A percentile compares a stretch with the other conserved stretches of the same genome.
Conservation (phyloP, 257 asterid species). For the Salvia miltiorrhiza region DNA sequence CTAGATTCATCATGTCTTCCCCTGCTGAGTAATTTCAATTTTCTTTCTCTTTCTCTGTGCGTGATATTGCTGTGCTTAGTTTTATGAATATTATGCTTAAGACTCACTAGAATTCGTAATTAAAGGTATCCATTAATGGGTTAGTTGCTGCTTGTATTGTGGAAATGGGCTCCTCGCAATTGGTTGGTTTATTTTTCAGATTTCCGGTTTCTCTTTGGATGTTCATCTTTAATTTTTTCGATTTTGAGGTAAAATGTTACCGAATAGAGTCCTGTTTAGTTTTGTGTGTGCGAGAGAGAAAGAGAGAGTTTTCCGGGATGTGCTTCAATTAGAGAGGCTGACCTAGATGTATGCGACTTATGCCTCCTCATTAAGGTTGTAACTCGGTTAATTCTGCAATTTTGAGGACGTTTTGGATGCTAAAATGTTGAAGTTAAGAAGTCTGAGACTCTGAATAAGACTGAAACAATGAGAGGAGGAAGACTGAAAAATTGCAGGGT, state of each 20-base stretch:
- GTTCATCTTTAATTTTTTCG: not conserved
- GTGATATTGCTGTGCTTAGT: not conserved
- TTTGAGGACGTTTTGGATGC: not conserved
- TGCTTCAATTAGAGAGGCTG: constrained; percentile 11
- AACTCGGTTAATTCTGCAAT: not conserved
- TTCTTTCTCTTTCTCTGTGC: not conserved
- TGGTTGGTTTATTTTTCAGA: not conserved
- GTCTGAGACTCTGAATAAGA: not conserved
- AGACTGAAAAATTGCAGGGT: not conserved
- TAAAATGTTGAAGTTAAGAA: not conserved
- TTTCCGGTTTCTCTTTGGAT: constrained; percentile 5
- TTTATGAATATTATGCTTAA: not conserved
- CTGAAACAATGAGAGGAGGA: not conserved
- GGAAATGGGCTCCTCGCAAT: constrained; percentile 4
- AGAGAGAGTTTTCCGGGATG: not conserved
- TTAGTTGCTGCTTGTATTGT: constrained; percentile 9
- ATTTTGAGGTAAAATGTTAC: not conserved
- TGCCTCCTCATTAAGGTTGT: not conserved
- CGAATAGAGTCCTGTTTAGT: not conserved
- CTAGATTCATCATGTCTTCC: constrained; percentile 66
- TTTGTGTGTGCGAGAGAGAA: not conserved
- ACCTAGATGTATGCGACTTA: constrained; percentile 4
- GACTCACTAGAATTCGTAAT: not conserved
- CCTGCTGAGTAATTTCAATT: constrained; percentile 73
- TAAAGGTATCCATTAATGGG: not conserved